Percentiles rank a stretch among this genome's conserved stretches.
phyloP scores from a whole-genome alignment of 768 basidiomycete genomes.

The Leccinum incarnatum region DNA sequence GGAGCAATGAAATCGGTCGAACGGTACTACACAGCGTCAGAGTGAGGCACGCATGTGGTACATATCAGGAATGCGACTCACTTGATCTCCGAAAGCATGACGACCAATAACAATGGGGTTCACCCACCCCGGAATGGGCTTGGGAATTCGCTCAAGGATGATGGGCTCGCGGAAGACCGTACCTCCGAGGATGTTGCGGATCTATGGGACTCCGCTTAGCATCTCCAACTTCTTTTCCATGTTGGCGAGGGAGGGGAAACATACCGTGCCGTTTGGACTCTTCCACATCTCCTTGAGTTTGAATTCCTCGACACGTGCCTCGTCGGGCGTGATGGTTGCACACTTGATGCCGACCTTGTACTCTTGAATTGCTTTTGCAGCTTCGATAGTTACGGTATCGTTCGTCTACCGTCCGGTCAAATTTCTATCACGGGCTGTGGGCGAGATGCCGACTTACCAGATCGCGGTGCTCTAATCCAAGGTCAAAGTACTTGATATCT shows the following conservation, averaged over 20 bases:
- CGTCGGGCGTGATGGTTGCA: constrained; percentile 98
- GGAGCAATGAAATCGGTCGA: constrained; percentile 91
- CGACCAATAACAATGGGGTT: constrained; percentile 96
- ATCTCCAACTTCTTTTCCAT: neutral
- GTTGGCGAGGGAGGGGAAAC: constrained; percentile 27
- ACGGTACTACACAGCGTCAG: constrained; percentile 61
- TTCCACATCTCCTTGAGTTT: constrained; percentile 99
- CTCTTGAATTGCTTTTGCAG: constrained; percentile 91
- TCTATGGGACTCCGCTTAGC: constrained; percentile 41
- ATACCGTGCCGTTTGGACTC: constrained; percentile 91
- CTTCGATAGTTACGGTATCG: constrained; percentile 89
- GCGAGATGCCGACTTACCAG: constrained; percentile 44
- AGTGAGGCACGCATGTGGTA: neutral
- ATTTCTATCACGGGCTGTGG: neutral
- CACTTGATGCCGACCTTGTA: constrained; percentile 98
- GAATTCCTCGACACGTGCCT: constrained; percentile 94
- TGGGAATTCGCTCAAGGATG: constrained; percentile 85
- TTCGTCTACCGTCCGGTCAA: constrained; percentile 60
- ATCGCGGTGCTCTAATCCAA: constrained; percentile 94
- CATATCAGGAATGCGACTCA: constrained; percentile 28
- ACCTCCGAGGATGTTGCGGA: constrained; percentile 96
- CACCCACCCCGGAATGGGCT: constrained; percentile 93
- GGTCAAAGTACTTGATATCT: constrained; percentile 97
- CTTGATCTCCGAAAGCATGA: constrained; percentile 97
- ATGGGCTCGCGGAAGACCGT: constrained; percentile 99